phyloP scores from a whole-genome alignment of 305 asterid genomes.

The Coffea humblotiana region DNA sequence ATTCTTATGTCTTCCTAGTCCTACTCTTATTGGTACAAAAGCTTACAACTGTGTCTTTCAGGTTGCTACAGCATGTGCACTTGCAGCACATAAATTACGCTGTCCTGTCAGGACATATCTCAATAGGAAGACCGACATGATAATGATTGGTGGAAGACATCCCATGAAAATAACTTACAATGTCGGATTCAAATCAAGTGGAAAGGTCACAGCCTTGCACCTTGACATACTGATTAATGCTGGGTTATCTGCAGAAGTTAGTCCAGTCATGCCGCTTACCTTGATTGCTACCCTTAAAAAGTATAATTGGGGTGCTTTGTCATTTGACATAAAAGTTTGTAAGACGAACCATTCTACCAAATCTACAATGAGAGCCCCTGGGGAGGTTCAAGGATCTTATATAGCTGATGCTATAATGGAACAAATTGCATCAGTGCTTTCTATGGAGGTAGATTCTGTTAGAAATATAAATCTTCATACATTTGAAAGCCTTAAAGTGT shows the following conservation, averaged over 20 bases:
- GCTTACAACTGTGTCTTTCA: conserved; percentile 6
- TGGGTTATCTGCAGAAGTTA: conserved; percentile 54
- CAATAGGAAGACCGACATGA: conserved; percentile 75
- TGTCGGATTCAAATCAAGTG: conserved; percentile 70
- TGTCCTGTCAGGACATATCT: conserved; percentile 70
- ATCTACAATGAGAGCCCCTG: conserved; percentile 80
- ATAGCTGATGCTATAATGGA: conserved; percentile 81
- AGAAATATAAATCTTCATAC: conserved; percentile 60
- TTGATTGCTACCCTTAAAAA: conserved; percentile 48
- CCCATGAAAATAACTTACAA: conserved; percentile 79
- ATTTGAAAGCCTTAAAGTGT: conserved; percentile 43
- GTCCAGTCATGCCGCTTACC: conserved; percentile 55
- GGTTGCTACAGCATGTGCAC: conserved; percentile 77
- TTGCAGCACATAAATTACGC: conserved; percentile 68
- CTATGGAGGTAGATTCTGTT: conserved; percentile 53
- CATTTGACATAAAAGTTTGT: conserved; percentile 70
- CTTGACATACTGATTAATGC: conserved; percentile 64
- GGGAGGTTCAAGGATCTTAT: conserved; percentile 73
- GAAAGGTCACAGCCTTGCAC: conserved; percentile 76
- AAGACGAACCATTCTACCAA: conserved; percentile 66
- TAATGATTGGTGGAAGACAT: conserved; percentile 76
- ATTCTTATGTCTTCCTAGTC: not conserved
- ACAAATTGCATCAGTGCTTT: conserved; percentile 55
- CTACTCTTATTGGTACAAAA: not conserved
- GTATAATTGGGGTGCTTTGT: conserved; percentile 70